These are phyloP conservation scores for Cutaneotrichosporon daszewskae DNA, from an alignment of 1,284 basidiomycete genomes.

Conservation along the genomic window DNA sequence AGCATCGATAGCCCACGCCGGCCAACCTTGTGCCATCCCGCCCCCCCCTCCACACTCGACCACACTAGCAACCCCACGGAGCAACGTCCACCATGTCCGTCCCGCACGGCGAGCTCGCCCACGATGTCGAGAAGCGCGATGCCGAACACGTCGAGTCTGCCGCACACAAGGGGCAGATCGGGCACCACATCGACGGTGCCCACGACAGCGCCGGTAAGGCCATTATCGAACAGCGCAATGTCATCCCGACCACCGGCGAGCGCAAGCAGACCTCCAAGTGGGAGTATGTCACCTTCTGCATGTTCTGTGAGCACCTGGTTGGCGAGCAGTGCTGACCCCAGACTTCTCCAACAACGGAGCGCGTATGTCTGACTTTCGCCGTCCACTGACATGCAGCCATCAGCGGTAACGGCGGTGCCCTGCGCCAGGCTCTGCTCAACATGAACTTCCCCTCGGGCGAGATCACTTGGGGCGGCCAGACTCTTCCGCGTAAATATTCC, in stretches of 20 bases:
- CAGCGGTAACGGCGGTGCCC: conserved; percentile 2
- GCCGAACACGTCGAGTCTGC: background rate
- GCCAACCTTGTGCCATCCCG: too few species aligned
- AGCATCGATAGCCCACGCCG: too few species aligned
- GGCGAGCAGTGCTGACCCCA: background rate
- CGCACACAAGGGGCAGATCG: background rate
- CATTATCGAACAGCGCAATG: conserved; percentile 9
- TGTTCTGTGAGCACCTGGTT: conserved; percentile 7
- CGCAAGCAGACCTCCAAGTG: conserved; percentile 9
- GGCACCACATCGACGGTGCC: background rate
- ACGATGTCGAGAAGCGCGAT: background rate
- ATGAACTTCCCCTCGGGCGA: conserved; percentile 2
- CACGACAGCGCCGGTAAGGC: conserved; percentile 8
- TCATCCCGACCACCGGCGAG: conserved; percentile 13
- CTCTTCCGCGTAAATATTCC: background rate
- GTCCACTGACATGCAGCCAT: background rate
- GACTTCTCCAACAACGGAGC: conserved; percentile 8
- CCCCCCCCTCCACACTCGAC: too few species aligned
- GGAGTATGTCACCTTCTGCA: conserved; percentile 11
- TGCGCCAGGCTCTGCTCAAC: conserved; percentile 3
- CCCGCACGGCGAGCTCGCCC: too few species aligned
- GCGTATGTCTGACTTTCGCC: background rate
- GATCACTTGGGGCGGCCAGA: conserved; percentile 3
- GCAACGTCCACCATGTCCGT: too few species aligned
- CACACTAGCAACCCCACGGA: too few species aligned